phyloP scores from a whole-genome alignment of 2,329 filamentous ascomycete genomes.

The Phialophora expanda region DNA sequence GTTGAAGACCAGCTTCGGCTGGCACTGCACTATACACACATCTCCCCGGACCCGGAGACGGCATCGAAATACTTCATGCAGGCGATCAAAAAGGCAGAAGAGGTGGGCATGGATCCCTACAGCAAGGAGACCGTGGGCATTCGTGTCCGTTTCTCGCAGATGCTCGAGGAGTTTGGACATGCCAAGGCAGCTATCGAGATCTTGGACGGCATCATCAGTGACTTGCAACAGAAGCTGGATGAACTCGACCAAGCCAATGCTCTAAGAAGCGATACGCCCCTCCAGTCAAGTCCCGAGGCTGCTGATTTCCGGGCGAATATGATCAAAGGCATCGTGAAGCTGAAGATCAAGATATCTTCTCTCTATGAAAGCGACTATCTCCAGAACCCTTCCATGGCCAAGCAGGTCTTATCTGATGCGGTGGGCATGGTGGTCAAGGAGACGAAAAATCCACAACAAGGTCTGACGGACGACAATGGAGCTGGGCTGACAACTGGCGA shows the following conservation, averaged over 20 bases:
- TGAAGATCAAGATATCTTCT: slow-evolving; percentile 77
- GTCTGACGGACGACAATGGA: slow-evolving; percentile 50
- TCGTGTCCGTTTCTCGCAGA: slow-evolving; percentile 77
- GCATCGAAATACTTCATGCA: slow-evolving; percentile 84
- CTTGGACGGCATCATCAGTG: slow-evolving; percentile 73
- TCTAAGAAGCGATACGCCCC: neutral
- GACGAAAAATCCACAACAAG: slow-evolving; percentile 64
- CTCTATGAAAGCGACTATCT: slow-evolving; percentile 80
- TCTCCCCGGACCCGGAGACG: slow-evolving; percentile 72
- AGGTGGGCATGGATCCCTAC: slow-evolving; percentile 81
- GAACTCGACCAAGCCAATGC: slow-evolving; percentile 44
- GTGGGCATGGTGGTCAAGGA: slow-evolving; percentile 81
- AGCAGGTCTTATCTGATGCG: slow-evolving; percentile 77
- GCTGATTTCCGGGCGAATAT: slow-evolving; percentile 27
- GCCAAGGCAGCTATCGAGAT: slow-evolving; percentile 74
- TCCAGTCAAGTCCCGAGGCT: slow-evolving; percentile 5
- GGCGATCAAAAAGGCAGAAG: slow-evolving; percentile 74
- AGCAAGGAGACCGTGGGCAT: slow-evolving; percentile 90
- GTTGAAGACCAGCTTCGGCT: slow-evolving; percentile 70
- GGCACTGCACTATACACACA: slow-evolving; percentile 85
- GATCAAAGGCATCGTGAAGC: slow-evolving; percentile 36
- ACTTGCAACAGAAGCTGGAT: slow-evolving; percentile 63
- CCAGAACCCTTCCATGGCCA: slow-evolving; percentile 73
- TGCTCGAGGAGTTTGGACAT: slow-evolving; percentile 78
- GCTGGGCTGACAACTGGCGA: slow-evolving; percentile 49